Evolutionary conservation across 768 basidiomycete genomes (phyloP).

Genomic region (Tylopilus subfusipes): DNA sequence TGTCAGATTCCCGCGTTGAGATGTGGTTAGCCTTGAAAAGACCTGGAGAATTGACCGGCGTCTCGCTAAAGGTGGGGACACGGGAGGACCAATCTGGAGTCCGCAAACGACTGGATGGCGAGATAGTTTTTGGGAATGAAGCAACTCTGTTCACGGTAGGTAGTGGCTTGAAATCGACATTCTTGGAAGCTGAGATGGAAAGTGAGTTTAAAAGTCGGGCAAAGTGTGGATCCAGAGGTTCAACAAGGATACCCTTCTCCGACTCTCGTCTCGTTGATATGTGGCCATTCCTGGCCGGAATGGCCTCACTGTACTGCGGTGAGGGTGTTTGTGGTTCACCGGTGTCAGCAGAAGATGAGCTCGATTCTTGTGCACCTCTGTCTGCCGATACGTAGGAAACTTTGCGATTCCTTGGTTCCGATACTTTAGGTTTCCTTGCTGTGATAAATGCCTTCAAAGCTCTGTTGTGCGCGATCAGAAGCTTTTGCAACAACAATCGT

Average conservation of each 20-base stretch:
- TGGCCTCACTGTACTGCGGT: constrained; percentile 49
- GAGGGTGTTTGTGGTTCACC: constrained; percentile 63
- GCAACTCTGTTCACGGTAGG: constrained; percentile 1
- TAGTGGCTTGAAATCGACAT: constrained; percentile 10
- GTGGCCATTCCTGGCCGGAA: constrained; percentile 19
- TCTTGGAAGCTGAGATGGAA: constrained; percentile 50
- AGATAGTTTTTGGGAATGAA: constrained; percentile 8
- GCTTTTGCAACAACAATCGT: not conserved
- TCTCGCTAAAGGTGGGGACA: constrained; percentile 22
- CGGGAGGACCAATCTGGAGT: constrained; percentile 35
- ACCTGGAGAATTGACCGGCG: constrained; percentile 1
- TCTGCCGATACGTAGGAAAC: constrained; percentile 27
- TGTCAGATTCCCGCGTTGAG: constrained; percentile 3
- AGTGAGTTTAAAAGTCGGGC: constrained; percentile 63
- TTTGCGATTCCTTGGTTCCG: constrained; percentile 37
- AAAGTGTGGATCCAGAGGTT: constrained; percentile 63
- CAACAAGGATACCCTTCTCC: constrained; percentile 25
- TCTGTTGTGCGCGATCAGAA: constrained; percentile 14
- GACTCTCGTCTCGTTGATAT: constrained; percentile 28
- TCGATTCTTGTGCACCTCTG: constrained; percentile 53
- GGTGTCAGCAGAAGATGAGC: constrained; percentile 61
- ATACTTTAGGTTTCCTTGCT: constrained; percentile 52
- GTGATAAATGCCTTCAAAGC: constrained; percentile 63
- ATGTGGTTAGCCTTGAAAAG: constrained; percentile 5
- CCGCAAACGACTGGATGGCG: constrained; percentile 12